These are phyloP conservation scores for Ceratocystiopsis sp. DNA, from an alignment of 2,329 filamentous ascomycete species.

Conservation along the genomic window DNA sequence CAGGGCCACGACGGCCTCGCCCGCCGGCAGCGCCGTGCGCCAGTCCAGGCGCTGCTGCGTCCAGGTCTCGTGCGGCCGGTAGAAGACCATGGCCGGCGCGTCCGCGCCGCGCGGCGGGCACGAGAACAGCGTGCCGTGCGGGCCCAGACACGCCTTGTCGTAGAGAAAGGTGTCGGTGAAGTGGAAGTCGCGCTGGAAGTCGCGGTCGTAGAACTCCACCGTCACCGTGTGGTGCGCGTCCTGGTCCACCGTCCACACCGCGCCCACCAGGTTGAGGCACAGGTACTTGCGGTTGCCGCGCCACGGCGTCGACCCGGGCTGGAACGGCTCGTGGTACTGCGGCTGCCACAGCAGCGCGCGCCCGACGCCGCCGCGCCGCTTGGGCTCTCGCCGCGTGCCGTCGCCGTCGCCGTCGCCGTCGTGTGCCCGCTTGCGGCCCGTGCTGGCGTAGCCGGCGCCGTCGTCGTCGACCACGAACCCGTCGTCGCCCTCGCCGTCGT, in stretches of 20 bases:
- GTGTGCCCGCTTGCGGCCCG: conserved; percentile 31
- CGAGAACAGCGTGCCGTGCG: conserved; percentile 72
- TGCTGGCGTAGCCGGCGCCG: conserved; percentile 62
- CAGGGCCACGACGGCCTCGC: conserved; percentile 77
- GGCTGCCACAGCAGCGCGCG: conserved; percentile 29
- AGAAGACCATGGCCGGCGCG: conserved; percentile 68
- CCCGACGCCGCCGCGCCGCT: conserved; percentile 25
- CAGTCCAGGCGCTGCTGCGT: conserved; percentile 75
- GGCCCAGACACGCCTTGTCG: conserved; percentile 84
- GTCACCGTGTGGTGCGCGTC: conserved; percentile 87
- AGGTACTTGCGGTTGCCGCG: conserved; percentile 85
- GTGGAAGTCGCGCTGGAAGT: conserved; percentile 84
- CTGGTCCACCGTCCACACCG: conserved; percentile 94
- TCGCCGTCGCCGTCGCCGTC: conserved; percentile 32
- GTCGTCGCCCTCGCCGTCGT: conserved; percentile 36
- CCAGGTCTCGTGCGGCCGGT: conserved; percentile 94
- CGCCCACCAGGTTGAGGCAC: conserved; percentile 81
- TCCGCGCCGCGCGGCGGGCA: conserved; percentile 50
- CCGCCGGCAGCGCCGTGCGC: conserved; percentile 70
- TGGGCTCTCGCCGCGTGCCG: conserved; percentile 30
- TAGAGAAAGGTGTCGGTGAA: conserved; percentile 94
- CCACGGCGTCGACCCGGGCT: conserved; percentile 92
- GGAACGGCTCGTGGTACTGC: conserved; percentile 67
- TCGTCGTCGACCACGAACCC: conserved; percentile 46
- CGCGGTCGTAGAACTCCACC: conserved; percentile 93